Percentiles rank a stretch among this genome's conserved stretches.
phyloP scores from a whole-genome alignment of 345 rosid species.

The Eutrema yunnanense region DNA sequence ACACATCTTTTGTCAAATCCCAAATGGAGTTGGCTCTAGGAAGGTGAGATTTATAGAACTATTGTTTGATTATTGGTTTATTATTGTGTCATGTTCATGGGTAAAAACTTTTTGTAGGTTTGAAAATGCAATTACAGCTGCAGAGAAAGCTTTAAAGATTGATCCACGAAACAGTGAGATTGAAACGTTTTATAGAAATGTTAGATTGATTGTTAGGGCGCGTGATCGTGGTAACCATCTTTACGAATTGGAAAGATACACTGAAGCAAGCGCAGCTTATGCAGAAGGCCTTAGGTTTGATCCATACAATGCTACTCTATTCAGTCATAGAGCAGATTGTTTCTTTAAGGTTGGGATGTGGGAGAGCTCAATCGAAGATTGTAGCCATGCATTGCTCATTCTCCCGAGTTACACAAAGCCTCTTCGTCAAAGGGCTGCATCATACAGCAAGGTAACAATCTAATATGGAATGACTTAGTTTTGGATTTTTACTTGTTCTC shows the following conservation, averaged over 20 bases:
- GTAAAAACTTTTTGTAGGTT: conserved; percentile 71
- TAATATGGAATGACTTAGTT: not conserved
- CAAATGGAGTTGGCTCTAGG: conserved; percentile 90
- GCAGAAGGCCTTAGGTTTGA: conserved; percentile 82
- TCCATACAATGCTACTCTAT: conserved; percentile 74
- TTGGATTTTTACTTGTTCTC: conserved; percentile 2
- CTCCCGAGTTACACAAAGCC: conserved; percentile 78
- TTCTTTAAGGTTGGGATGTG: conserved; percentile 79
- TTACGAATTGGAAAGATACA: conserved; percentile 90
- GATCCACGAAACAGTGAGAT: conserved; percentile 71
- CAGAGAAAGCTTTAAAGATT: conserved; percentile 71
- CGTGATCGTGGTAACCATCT: conserved; percentile 85
- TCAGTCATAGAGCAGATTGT: conserved; percentile 88
- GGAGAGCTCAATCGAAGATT: conserved; percentile 81
- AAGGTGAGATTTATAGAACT: conserved; percentile 52
- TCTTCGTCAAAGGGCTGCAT: conserved; percentile 82
- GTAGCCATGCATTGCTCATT: conserved; percentile 62
- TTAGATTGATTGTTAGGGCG: conserved; percentile 62
- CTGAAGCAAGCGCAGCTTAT: conserved; percentile 92
- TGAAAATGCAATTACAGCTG: conserved; percentile 71
- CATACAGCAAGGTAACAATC: conserved; percentile 61
- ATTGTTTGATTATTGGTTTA: not conserved
- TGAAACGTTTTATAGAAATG: conserved; percentile 51
- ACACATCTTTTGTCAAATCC: conserved; percentile 58
- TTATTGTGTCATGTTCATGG: not conserved